A percentile compares a stretch with the other conserved stretches of the same genome.
Evolutionary conservation across 176 grass and related monocot species (phyloP).

Genomic region (Phragmites australis): DNA sequence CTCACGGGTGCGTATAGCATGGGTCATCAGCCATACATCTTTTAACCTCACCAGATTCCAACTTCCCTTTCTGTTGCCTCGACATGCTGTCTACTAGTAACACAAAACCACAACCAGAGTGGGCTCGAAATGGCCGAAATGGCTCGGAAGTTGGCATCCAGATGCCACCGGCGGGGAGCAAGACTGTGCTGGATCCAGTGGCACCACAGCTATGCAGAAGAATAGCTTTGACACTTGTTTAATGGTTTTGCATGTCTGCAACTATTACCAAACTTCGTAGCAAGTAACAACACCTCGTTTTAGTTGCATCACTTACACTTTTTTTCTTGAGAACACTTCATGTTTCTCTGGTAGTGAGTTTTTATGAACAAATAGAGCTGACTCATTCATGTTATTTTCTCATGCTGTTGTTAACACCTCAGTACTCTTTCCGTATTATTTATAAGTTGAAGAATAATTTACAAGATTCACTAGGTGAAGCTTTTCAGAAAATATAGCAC

Average conservation of each 20-base stretch:
- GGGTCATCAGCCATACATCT: neutral
- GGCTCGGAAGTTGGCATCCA: conserved; percentile 59
- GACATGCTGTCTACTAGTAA: conserved; percentile 18
- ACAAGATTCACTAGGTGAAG: neutral
- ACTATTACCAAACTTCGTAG: neutral
- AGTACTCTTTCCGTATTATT: neutral
- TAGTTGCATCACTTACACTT: neutral
- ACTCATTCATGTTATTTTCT: neutral
- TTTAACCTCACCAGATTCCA: conserved; percentile 33
- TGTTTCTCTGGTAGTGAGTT: neutral
- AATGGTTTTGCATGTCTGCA: neutral
- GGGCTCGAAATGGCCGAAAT: conserved; percentile 44
- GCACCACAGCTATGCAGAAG: too few relatives aligned
- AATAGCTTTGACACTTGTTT: too few relatives aligned
- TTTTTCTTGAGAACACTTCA: neutral
- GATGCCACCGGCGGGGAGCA: conserved; percentile 45
- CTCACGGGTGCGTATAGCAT: conserved; percentile 42
- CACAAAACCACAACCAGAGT: conserved; percentile 30
- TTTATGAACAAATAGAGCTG: neutral
- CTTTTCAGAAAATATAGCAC: neutral
- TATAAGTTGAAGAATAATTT: neutral
- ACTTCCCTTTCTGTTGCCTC: conserved; percentile 4
- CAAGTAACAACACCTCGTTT: neutral
- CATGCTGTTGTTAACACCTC: neutral
- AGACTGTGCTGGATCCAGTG: conserved; percentile 21